phyloP scores from a whole-genome alignment of 805 yeast species.

The Alloascoidea africana region DNA sequence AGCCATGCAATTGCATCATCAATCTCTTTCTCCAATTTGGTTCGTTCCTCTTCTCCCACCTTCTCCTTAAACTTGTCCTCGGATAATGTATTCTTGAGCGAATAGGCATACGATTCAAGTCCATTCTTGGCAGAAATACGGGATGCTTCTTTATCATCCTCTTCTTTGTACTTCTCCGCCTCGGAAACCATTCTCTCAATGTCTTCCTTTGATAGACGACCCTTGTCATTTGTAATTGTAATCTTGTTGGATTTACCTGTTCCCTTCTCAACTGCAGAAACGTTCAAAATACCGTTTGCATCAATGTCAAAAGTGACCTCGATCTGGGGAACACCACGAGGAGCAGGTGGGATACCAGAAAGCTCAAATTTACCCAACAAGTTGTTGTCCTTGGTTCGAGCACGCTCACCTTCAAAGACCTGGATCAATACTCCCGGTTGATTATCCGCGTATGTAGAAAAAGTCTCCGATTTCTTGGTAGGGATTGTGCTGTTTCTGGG shows the following conservation, averaged over 20 bases:
- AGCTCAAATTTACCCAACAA: conserved; percentile 93
- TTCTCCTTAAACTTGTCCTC: conserved; percentile 73
- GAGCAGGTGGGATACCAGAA: conserved; percentile 95
- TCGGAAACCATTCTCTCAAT: conserved; percentile 96
- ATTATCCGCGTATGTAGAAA: conserved; percentile 95
- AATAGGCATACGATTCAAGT: conserved; percentile 89
- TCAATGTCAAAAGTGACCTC: conserved; percentile 96
- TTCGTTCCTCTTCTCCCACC: conserved; percentile 48
- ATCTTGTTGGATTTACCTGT: conserved; percentile 96
- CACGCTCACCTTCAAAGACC: conserved; percentile 97
- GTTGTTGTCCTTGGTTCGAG: conserved; percentile 91
- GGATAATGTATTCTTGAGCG: conserved; percentile 67
- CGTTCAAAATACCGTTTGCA: conserved; percentile 95
- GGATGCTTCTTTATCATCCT: conserved; percentile 87
- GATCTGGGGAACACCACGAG: conserved; percentile 97
- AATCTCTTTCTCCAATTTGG: conserved; percentile 60
- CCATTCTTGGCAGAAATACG: conserved; percentile 92
- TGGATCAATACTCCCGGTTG: conserved; percentile 98
- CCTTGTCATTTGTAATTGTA: conserved; percentile 97
- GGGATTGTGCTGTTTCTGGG: conserved; percentile 98
- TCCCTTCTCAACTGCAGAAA: conserved; percentile 94
- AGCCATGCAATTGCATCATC: conserved; percentile 84
- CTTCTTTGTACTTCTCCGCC: conserved; percentile 95
- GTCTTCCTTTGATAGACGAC: conserved; percentile 95
- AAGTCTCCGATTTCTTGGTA: conserved; percentile 91